phyloP scores from a whole-genome alignment of 1,284 basidiomycete species.

The Tetrapyrgos nigripes region DNA sequence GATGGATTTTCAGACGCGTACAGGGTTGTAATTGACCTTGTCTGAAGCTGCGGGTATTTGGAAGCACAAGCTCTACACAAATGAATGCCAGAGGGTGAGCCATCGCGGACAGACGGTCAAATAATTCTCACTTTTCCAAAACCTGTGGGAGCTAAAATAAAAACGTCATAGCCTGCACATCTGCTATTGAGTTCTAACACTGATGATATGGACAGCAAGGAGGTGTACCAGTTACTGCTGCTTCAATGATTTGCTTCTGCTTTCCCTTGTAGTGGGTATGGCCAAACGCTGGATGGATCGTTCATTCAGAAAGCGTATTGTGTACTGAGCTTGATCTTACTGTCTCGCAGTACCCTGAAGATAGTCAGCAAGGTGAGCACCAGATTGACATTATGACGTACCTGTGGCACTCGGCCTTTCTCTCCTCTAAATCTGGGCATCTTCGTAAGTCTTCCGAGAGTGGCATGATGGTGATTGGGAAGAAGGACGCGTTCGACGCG shows the following conservation, averaged over 20 bases:
- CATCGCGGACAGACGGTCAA: neutral
- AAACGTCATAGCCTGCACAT: conserved; percentile 67
- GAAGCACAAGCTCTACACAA: conserved; percentile 78
- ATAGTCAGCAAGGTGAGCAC: neutral
- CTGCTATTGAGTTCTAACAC: neutral
- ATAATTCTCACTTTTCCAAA: conserved; percentile 77
- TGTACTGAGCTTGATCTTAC: too few species aligned
- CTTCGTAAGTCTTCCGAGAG: neutral
- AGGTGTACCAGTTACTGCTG: conserved; percentile 62
- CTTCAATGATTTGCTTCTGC: conserved; percentile 78
- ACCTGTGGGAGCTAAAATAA: conserved; percentile 88
- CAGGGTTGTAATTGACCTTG: conserved; percentile 45
- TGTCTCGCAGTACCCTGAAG: conserved; percentile 9
- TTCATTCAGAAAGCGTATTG: too few species aligned
- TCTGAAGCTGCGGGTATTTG: conserved; percentile 83
- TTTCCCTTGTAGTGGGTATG: conserved; percentile 74
- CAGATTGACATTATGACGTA: neutral
- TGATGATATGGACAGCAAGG: conserved; percentile 12
- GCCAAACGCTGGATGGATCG: conserved; percentile 68
- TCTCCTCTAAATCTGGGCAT: neutral
- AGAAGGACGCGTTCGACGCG: neutral
- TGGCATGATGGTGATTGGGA: neutral
- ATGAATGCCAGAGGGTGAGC: neutral
- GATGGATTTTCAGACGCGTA: neutral
- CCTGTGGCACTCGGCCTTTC: conserved; percentile 14